Percentiles rank a stretch among this genome's conserved stretches.
Conservation (phyloP, 192 early-diverging fungal genomes). For the Neocallimastix lanati region DNA sequence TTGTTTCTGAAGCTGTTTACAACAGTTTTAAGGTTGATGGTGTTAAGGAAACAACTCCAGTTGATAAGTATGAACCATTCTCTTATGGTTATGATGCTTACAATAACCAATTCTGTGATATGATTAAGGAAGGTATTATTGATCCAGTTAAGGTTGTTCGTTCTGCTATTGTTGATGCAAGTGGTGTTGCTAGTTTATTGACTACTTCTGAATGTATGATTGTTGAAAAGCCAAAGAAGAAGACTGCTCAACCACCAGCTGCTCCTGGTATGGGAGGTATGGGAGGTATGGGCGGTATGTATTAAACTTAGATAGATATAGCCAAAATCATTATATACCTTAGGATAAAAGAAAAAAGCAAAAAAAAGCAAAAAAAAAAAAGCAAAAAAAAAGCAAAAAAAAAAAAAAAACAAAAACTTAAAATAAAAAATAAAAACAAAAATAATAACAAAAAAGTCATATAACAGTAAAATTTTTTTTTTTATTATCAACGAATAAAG, state of each 20-base stretch:
- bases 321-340: neutral
- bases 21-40: conserved; percentile 20
- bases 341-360: too few relatives aligned
- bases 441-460: too few relatives aligned
- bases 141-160: conserved; percentile 99
- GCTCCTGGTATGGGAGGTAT: neutral
- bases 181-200: conserved; percentile 89
- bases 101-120: conserved; percentile 77
- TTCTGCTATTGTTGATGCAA: conserved; percentile 90
- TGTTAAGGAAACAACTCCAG: conserved; percentile 5
- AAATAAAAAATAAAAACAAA: too few relatives aligned
- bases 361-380: too few relatives aligned
- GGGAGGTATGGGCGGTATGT: neutral
- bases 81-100: conserved; percentile 67
- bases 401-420: too few relatives aligned
- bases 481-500: too few relatives aligned
- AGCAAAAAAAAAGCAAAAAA: too few relatives aligned
- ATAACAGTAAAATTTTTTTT: too few relatives aligned
- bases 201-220: conserved; percentile 98
- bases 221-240: conserved; percentile 78
- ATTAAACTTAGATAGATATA: neutral
- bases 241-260: conserved; percentile 16
- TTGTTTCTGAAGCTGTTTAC: conserved; percentile 80
- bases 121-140: conserved; percentile 92
- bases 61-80: neutral